A percentile compares a stretch with the other conserved stretches of the same genome.
phyloP scores from a whole-genome alignment of 192 early-diverging fungal genomes.

The Glomus cerebriforme region DNA sequence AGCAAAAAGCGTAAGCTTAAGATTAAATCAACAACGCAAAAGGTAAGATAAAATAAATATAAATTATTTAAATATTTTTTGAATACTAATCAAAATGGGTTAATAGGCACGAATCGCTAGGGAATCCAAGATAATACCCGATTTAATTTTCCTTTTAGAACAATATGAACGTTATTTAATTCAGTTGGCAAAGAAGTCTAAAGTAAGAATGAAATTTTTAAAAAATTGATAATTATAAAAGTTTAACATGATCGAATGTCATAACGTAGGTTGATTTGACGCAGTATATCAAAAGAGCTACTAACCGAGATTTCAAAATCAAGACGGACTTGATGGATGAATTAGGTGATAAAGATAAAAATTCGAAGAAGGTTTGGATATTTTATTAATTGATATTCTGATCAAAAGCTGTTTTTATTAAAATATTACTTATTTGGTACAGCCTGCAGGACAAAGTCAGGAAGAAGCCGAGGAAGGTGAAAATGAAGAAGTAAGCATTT shows the following conservation, averaged over 20 bases:
- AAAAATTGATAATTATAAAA: not conserved
- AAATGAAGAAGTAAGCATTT: not conserved
- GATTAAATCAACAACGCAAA: slow-evolving; percentile 36
- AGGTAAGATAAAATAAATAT: slow-evolving; percentile 24
- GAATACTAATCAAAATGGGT: not conserved
- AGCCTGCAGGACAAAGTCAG: not conserved
- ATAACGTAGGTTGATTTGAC: slow-evolving; percentile 53
- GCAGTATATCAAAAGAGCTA: slow-evolving; percentile 77
- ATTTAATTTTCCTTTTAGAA: slow-evolving; percentile 73
- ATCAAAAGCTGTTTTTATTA: not conserved
- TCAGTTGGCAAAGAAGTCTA: slow-evolving; percentile 68
- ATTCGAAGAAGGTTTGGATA: slow-evolving; percentile 17
- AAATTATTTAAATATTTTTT: not conserved
- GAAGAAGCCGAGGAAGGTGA: not conserved
- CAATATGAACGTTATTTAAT: slow-evolving; percentile 76
- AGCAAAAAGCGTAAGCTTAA: slow-evolving; percentile 36
- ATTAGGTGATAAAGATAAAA: slow-evolving; percentile 36
- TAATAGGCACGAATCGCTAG: slow-evolving; percentile 60
- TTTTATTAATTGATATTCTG: too few species aligned
- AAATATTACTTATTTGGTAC: not conserved
- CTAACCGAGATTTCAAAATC: slow-evolving; percentile 78
- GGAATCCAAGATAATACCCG: slow-evolving; percentile 74
- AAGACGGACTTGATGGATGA: slow-evolving; percentile 50
- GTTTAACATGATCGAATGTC: not conserved
- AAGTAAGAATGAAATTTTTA: slow-evolving; percentile 39